phyloP scores from a whole-genome alignment of 2,329 filamentous ascomycete genomes.

The Aureobasidium sp. region DNA sequence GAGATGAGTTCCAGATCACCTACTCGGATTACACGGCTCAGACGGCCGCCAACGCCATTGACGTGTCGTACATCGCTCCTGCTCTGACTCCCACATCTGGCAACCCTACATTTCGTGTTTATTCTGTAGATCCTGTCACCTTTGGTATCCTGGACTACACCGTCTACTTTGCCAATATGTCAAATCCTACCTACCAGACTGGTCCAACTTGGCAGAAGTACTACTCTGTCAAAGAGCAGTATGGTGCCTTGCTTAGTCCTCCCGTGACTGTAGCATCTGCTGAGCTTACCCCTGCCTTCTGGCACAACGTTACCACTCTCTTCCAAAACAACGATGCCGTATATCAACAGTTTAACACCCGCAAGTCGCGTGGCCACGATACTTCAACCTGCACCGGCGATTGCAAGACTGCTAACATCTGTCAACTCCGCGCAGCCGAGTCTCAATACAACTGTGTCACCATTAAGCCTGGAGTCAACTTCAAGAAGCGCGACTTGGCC shows the following conservation, averaged over 20 bases:
- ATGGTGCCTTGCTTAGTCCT: constrained; percentile 39
- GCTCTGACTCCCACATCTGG: constrained; percentile 48
- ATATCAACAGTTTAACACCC: constrained; percentile 40
- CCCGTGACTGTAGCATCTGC: constrained; percentile 30
- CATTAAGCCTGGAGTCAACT: constrained; percentile 5
- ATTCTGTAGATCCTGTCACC: constrained; percentile 49
- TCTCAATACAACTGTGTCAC: constrained; percentile 43
- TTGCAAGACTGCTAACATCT: constrained; percentile 42
- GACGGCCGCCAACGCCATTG: constrained; percentile 36
- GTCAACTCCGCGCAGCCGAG: constrained; percentile 44
- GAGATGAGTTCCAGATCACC: constrained; percentile 48
- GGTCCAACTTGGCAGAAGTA: constrained; percentile 46
- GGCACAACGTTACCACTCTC: constrained; percentile 47
- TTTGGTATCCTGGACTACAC: constrained; percentile 47
- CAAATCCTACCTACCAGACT: constrained; percentile 34
- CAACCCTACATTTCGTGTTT: constrained; percentile 50
- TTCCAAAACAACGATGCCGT: constrained; percentile 36
- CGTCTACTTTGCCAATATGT: constrained; percentile 48
- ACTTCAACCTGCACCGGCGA: constrained; percentile 33
- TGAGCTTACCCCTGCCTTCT: constrained; percentile 50
- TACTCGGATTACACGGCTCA: constrained; percentile 42
- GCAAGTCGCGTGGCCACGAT: constrained; percentile 42
- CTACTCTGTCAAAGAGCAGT: constrained; percentile 49
- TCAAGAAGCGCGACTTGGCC: neutral
- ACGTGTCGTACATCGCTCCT: constrained; percentile 47